phyloP scores from a whole-genome alignment of 345 rosid genomes.

The Syzygium jambos region DNA sequence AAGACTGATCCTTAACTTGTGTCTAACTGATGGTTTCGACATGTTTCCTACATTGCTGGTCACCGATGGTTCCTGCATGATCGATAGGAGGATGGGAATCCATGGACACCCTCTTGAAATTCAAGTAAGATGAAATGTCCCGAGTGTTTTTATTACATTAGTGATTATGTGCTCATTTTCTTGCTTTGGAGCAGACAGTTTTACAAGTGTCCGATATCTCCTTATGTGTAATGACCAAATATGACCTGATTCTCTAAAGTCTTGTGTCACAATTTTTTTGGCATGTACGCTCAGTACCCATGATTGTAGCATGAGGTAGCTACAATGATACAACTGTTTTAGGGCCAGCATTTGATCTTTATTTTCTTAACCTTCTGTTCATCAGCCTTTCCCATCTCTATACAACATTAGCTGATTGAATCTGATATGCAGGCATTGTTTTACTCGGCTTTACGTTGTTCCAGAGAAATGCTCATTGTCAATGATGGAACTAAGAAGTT shows the following conservation, averaged over 20 bases:
- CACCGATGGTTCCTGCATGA: conserved; percentile 96
- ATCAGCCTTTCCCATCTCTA: not conserved
- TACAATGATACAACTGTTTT: not conserved
- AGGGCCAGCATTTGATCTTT: not conserved
- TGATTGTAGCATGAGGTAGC: not conserved
- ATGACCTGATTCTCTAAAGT: not conserved
- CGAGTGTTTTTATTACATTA: not conserved
- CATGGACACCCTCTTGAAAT: conserved; percentile 98
- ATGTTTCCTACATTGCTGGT: conserved; percentile 95
- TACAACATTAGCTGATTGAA: not conserved
- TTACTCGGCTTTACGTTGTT: conserved; percentile 83
- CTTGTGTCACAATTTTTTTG: not conserved
- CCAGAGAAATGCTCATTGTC: conserved; percentile 77
- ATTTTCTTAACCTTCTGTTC: not conserved
- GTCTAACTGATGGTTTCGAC: conserved; percentile 86
- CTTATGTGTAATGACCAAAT: not conserved
- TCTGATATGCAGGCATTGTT: conserved; percentile 61
- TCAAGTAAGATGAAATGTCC: conserved; percentile 42
- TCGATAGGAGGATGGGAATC: conserved; percentile 95
- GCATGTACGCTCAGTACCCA: not conserved
- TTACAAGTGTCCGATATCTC: not conserved
- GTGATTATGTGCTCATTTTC: not conserved
- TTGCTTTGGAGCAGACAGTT: not conserved
- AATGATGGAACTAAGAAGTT: conserved; percentile 76
- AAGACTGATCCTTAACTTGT: conserved; percentile 66